Base-by-base conservation (phyloP, 352 stramenopile species). In the Aphanomyces stellatus region DNA sequence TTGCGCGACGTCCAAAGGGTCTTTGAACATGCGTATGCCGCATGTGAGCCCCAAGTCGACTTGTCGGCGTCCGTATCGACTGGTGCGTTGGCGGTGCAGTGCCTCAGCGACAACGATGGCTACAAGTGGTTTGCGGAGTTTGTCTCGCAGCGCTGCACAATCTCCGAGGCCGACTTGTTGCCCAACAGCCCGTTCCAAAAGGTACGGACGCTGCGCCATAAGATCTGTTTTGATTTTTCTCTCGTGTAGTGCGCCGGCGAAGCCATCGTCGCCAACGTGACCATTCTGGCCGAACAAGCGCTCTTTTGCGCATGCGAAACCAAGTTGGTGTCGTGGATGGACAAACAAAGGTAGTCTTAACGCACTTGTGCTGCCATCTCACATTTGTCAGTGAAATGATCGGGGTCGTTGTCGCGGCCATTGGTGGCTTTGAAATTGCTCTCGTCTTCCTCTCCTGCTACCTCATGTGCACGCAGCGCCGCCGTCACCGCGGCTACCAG, bases 261-360 rank as follows among this genome's bases (percentile, higher is more conserved):
- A 19, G 81, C 73, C 57, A 91, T 90, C 65, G 81, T 70, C 19
- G 67, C 90, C 19, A 82, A 69, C 42, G 77, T 86, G 61, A 71
- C 79, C 28, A 81, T 33, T 11, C 33, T 91, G 59, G 85, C 81
- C 27, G 74, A 93, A 72, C 81, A 93, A 69, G 79, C 81, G 51
- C 87, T 93, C 81, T 76, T 93, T 35, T 93, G 85, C 57, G 81
- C 85, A 4, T 93, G 85, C 62, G 85, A 93, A 71, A 80, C 80
- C 68, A 79, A 80, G 34, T 84, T 93, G 74, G 81, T 93, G 67
- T 77, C 69, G 40, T 93, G 82, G 82, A 79, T 90, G 22, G 84
- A 93, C 71, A 78, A 91, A 71, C 82, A 93, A 70, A 89, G 80
- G 22, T 61, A 88, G 51, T 11, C 22, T 22, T 24, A 31, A n/a